These are phyloP conservation scores for Beauveria pseudobassiana DNA, from an alignment of 2,329 filamentous ascomycete species.

Conservation along the genomic window DNA sequence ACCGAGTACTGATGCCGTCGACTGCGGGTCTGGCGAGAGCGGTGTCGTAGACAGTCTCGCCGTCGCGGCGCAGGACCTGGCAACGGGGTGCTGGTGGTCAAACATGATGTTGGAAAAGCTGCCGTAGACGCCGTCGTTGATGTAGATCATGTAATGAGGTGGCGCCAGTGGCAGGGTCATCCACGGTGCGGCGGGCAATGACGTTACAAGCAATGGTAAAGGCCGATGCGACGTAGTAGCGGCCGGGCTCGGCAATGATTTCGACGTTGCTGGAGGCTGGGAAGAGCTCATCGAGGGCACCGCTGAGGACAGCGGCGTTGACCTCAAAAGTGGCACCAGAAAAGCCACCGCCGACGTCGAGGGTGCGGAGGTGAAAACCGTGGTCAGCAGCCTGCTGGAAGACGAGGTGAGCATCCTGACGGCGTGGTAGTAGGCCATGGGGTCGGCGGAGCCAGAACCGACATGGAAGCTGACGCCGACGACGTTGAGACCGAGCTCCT, in stretches of 20 bases:
- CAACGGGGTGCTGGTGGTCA: constrained; percentile 87
- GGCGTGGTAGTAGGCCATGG: constrained; percentile 82
- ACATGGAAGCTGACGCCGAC: constrained; percentile 98
- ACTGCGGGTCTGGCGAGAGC: constrained; percentile 39
- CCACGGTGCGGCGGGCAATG: constrained; percentile 86
- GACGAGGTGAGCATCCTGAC: constrained; percentile 80
- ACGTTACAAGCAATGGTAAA: constrained; percentile 95
- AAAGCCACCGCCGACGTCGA: constrained; percentile 94
- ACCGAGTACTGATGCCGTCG: constrained; percentile 74
- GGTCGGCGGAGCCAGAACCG: constrained; percentile 90
- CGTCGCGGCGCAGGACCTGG: constrained; percentile 64
- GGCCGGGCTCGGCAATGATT: constrained; percentile 91
- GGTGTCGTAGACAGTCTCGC: constrained; percentile 52
- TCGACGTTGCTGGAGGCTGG: constrained; percentile 63
- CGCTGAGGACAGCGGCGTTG: constrained; percentile 75
- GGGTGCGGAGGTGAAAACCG: constrained; percentile 74
- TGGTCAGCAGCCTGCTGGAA: constrained; percentile 75
- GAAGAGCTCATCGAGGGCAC: constrained; percentile 81
- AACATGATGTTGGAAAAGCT: constrained; percentile 99
- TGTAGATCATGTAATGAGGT: constrained; percentile 93
- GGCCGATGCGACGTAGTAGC: constrained; percentile 88
- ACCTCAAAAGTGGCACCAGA: constrained; percentile 82
- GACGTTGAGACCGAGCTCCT: constrained; percentile 77
- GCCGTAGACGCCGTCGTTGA: constrained; percentile 96
- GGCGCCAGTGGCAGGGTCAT: constrained; percentile 56